Evolutionary conservation across 2,329 filamentous ascomycete species (phyloP).

Genomic region (Geosmithia flava): DNA sequence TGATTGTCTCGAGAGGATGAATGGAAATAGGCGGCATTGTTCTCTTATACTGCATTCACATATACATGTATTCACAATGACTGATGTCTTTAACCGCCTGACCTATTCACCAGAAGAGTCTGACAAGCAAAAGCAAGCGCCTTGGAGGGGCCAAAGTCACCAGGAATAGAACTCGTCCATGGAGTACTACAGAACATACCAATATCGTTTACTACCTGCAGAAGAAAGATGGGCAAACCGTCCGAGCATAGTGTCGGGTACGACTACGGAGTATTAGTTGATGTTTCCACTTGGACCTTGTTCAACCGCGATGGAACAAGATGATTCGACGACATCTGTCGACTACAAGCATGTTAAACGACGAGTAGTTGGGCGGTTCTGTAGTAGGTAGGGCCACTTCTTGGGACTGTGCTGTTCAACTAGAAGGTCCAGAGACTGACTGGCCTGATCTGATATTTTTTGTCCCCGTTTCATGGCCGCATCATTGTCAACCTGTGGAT

Average conservation of each 20-base stretch:
- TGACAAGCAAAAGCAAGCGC: too few relatives aligned
- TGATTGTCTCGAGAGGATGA: neutral
- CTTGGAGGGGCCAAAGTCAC: too few relatives aligned
- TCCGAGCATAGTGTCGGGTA: neutral
- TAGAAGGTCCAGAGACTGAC: neutral
- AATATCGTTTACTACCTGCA: too few relatives aligned
- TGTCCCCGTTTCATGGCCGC: slow-evolving; percentile 1
- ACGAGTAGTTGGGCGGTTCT: too few relatives aligned
- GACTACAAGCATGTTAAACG: too few relatives aligned
- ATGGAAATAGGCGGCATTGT: slow-evolving; percentile 2
- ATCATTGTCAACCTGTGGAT: neutral
- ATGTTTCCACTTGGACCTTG: neutral
- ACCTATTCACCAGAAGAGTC: too few relatives aligned
- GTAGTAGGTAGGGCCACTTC: neutral
- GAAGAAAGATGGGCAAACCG: neutral
- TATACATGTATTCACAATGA: too few relatives aligned
- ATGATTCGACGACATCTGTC: neutral
- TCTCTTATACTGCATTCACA: slow-evolving; percentile 6
- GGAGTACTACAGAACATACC: too few relatives aligned
- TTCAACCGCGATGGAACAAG: neutral
- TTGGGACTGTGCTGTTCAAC: neutral
- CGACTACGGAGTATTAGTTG: neutral
- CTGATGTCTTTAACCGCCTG: too few relatives aligned
- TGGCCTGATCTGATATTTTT: too few relatives aligned
- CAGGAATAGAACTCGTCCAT: too few relatives aligned